Percentiles rank a stretch among this genome's conserved stretches.
Evolutionary conservation across 2,329 filamentous ascomycete species (phyloP).

Genomic region (Fusarium euwallaceae): DNA sequence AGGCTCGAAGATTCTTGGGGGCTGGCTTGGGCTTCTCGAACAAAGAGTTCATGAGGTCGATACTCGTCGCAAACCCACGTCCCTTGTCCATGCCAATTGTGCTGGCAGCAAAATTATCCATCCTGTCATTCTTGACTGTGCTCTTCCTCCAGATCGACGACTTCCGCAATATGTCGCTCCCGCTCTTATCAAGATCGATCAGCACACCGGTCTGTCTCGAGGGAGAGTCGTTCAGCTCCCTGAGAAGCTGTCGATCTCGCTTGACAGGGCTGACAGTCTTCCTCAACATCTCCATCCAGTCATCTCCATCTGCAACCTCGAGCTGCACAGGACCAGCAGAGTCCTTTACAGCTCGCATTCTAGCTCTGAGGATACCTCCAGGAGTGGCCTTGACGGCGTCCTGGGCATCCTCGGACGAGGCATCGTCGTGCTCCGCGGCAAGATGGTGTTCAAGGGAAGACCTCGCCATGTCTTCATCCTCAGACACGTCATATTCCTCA

Average conservation of each 20-base stretch:
- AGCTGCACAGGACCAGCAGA: constrained; percentile 69
- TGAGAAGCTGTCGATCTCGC: constrained; percentile 83
- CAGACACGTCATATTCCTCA: constrained; percentile 81
- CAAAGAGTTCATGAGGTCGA: constrained; percentile 96
- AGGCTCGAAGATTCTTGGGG: constrained; percentile 65
- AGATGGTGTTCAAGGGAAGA: constrained; percentile 80
- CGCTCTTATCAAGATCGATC: constrained; percentile 47
- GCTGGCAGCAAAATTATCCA: constrained; percentile 47
- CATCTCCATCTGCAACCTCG: constrained; percentile 77
- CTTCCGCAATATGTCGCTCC: constrained; percentile 65
- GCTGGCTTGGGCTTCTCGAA: constrained; percentile 80
- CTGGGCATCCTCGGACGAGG: constrained; percentile 67
- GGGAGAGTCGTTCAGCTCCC: constrained; percentile 69
- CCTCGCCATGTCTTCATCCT: constrained; percentile 81
- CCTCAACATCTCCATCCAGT: constrained; percentile 94
- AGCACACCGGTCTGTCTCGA: constrained; percentile 45
- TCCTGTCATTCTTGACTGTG: constrained; percentile 46
- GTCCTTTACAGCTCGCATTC: constrained; percentile 73
- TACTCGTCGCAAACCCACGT: constrained; percentile 84
- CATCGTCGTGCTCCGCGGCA: constrained; percentile 79
- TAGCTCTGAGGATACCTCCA: constrained; percentile 72
- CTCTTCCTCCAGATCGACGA: constrained; percentile 54
- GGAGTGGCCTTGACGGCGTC: constrained; percentile 63
- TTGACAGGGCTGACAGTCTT: constrained; percentile 96
- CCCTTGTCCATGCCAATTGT: constrained; percentile 59